Evolutionary conservation across 805 yeast genomes (phyloP).

Genomic region (Hagleromyces aurorensis): DNA sequence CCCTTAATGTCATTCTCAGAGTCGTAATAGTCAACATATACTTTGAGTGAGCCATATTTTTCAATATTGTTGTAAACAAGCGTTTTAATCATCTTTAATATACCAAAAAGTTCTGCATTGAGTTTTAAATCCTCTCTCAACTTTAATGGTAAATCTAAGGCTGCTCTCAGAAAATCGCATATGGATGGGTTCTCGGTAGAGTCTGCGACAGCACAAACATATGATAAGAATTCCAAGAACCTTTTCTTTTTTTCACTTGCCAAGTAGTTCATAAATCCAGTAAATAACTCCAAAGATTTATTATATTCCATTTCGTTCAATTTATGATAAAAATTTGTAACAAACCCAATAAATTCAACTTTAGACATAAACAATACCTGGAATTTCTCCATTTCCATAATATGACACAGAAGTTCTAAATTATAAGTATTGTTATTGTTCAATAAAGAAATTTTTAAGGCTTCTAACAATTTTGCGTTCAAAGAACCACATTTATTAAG

Average conservation of each 20-base stretch:
- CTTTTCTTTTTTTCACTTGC: neutral
- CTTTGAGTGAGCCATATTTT: too few relatives aligned
- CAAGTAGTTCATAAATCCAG: too few relatives aligned
- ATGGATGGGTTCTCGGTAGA: too few relatives aligned
- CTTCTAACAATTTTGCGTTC: slow-evolving; percentile 5
- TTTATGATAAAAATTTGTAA: slow-evolving; percentile 1
- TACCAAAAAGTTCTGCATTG: too few relatives aligned
- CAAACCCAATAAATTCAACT: slow-evolving; percentile 9
- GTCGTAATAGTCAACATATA: too few relatives aligned
- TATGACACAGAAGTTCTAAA: slow-evolving; percentile 4
- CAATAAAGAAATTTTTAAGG: slow-evolving; percentile 5
- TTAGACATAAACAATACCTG: slow-evolving; percentile 6
- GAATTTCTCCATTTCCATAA: slow-evolving; percentile 5
- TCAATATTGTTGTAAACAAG: too few relatives aligned
- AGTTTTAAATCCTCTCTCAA: too few relatives aligned
- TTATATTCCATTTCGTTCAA: slow-evolving; percentile 1
- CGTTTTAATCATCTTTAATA: too few relatives aligned
- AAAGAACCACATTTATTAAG: slow-evolving; percentile 8
- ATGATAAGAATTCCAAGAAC: neutral
- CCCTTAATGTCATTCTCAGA: too few relatives aligned
- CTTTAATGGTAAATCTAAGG: too few relatives aligned
- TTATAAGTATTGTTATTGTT: neutral
- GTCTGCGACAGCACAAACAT: too few relatives aligned
- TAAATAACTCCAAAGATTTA: slow-evolving; percentile 2
- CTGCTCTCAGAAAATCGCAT: too few relatives aligned